Conservation (phyloP, 1,284 basidiomycete genomes). For the Fomitopsis schrenkii region DNA sequence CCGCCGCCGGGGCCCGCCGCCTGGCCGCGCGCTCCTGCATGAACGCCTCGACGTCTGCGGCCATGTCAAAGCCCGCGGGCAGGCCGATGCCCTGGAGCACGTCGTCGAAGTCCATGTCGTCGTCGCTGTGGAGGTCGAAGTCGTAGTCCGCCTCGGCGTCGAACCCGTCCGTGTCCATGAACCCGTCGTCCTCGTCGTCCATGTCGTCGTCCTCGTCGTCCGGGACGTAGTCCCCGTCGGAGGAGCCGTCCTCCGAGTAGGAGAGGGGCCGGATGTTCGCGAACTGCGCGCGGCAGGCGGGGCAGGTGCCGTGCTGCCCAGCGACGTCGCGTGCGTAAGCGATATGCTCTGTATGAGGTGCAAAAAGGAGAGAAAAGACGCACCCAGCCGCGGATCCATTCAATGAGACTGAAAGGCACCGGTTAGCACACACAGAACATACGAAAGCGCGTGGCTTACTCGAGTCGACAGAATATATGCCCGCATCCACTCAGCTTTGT, state of each 20-base stretch:
- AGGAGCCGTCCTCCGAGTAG: conserved; percentile 59
- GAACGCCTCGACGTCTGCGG: background rate
- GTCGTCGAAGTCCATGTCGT: background rate
- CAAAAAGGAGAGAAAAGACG: background rate
- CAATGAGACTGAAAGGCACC: conserved; percentile 39
- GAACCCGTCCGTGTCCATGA: conserved; percentile 30
- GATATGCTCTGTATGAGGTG: background rate
- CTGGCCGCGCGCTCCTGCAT: background rate
- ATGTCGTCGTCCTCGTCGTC: conserved; percentile 33
- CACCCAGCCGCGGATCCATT: conserved; percentile 61
- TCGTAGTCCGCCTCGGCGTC: conserved; percentile 24
- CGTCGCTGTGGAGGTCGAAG: conserved; percentile 7
- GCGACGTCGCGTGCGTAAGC: conserved; percentile 2
- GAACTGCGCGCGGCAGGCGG: conserved; percentile 58
- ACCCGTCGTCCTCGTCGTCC: conserved; percentile 41
- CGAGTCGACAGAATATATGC: conserved; percentile 62
- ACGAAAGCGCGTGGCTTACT: conserved; percentile 39
- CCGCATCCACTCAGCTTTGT: conserved; percentile 57
- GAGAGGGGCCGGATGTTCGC: conserved; percentile 45
- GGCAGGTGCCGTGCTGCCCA: conserved; percentile 64
- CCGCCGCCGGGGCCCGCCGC: background rate
- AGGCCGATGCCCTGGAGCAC: background rate
- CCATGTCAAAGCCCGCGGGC: background rate
- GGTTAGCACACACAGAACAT: background rate
- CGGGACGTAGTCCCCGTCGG: conserved; percentile 64